These are phyloP conservation scores for Conringia planisiliqua DNA, from an alignment of 345 rosid genomes.

Conservation along the genomic window DNA sequence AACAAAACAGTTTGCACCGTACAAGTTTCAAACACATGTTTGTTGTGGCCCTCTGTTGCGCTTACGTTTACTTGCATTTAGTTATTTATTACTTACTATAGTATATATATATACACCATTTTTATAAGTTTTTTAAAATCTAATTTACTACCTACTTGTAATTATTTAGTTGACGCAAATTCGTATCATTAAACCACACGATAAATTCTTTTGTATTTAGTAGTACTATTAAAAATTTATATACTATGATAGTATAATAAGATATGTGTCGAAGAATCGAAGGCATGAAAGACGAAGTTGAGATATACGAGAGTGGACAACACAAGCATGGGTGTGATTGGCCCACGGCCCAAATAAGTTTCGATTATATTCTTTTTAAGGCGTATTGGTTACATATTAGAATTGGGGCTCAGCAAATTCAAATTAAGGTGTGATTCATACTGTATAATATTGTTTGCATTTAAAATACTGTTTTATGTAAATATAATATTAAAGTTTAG, in stretches of 20 bases:
- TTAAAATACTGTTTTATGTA: too few species aligned
- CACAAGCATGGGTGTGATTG: background rate
- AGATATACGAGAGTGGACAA: background rate
- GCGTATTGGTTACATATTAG: background rate
- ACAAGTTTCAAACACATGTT: constrained; percentile 17
- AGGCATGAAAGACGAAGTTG: background rate
- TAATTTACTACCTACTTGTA: background rate
- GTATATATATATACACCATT: too few species aligned
- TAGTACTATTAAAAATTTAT: background rate
- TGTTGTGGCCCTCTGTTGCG: background rate
- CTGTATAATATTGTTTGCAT: background rate
- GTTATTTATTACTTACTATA: background rate
- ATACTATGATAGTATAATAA: too few species aligned
- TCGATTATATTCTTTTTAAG: background rate
- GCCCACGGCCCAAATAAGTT: background rate
- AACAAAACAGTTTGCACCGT: constrained; percentile 1
- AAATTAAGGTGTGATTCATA: background rate
- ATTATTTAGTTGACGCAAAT: background rate
- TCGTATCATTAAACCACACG: background rate
- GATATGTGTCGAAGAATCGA: background rate
- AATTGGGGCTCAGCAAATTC: background rate
- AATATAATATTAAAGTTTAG: too few species aligned
- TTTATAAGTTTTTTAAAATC: too few species aligned
- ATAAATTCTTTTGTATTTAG: background rate
- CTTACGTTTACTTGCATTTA: background rate